A percentile compares a stretch with the other conserved stretches of the same genome.
phyloP scores from a whole-genome alignment of 306 rosid species.

The Vigna hirtella region DNA sequence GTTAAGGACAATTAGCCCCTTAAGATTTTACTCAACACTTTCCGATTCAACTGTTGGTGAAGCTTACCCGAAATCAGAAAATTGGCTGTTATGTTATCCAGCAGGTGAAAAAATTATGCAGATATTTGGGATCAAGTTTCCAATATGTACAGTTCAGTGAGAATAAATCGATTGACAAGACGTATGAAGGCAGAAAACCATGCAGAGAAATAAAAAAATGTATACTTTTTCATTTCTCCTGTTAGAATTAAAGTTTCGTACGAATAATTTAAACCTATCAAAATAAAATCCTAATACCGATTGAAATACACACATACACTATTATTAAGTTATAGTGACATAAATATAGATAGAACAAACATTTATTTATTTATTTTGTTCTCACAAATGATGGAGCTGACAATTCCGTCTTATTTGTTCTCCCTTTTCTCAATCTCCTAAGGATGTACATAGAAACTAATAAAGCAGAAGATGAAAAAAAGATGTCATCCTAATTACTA shows the following conservation, averaged over 20 bases:
- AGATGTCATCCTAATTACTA: constrained; percentile 16
- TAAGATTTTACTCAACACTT: not conserved
- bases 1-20: not conserved
- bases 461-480: not conserved
- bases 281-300: no score
- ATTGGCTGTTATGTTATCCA: not conserved
- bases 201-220: not conserved
- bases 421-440: constrained; percentile 22
- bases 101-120: not conserved
- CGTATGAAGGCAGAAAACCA: not conserved
- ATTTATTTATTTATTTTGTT: constrained; percentile 1
- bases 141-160: not conserved
- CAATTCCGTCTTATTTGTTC: not conserved
- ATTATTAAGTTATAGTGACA: not conserved
- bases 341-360: not conserved
- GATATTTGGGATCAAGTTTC: not conserved
- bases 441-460: not conserved
- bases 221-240: no score
- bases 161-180: no score
- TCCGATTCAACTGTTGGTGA: not conserved
- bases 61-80: not conserved
- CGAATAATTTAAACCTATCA: no score
- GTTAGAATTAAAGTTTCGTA: no score
- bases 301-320: no score
- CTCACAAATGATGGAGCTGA: not conserved